phyloP scores from a whole-genome alignment of 352 stramenopile genomes.

The Phytophthora megakarya region DNA sequence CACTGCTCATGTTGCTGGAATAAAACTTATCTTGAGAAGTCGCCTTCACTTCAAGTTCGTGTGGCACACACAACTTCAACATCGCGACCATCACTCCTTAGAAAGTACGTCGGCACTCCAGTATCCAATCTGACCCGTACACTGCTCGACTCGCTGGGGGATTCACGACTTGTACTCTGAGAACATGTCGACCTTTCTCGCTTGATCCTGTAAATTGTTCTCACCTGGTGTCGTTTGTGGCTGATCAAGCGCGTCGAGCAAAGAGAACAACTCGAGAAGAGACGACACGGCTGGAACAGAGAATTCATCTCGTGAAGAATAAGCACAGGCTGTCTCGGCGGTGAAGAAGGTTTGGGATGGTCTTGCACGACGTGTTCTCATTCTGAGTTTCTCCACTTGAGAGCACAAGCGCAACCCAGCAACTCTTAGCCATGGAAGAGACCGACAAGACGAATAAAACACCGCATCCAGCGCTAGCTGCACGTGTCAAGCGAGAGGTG shows the following conservation, averaged over 20 bases:
- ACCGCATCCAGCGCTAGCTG: not conserved
- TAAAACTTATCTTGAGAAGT: not conserved
- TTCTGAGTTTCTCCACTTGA: constrained; percentile 32
- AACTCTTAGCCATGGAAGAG: constrained; percentile 20
- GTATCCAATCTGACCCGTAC: constrained; percentile 1
- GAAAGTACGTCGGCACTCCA: constrained; percentile 21
- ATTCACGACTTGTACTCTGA: constrained; percentile 20
- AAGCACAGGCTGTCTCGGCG: constrained; percentile 34
- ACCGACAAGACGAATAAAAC: not conserved
- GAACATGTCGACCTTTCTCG: constrained; percentile 18
- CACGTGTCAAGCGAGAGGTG: constrained; percentile 11
- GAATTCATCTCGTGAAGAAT: constrained; percentile 8
- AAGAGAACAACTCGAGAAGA: constrained; percentile 35
- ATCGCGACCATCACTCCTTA: constrained; percentile 37
- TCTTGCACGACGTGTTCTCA: constrained; percentile 27
- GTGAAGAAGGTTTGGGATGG: constrained; percentile 29
- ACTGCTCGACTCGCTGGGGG: constrained; percentile 6
- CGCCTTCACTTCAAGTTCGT: constrained; percentile 17
- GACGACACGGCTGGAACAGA: constrained; percentile 8
- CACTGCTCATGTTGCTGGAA: constrained; percentile 1
- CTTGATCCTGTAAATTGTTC: constrained; percentile 7
- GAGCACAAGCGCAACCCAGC: constrained; percentile 19
- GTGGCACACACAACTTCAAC: constrained; percentile 36
- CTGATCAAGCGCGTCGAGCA: constrained; percentile 16
- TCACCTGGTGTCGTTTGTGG: constrained; percentile 27